Evolutionary conservation across 257 asterid species (phyloP).

Genomic region (Solanum ahanhuiri): DNA sequence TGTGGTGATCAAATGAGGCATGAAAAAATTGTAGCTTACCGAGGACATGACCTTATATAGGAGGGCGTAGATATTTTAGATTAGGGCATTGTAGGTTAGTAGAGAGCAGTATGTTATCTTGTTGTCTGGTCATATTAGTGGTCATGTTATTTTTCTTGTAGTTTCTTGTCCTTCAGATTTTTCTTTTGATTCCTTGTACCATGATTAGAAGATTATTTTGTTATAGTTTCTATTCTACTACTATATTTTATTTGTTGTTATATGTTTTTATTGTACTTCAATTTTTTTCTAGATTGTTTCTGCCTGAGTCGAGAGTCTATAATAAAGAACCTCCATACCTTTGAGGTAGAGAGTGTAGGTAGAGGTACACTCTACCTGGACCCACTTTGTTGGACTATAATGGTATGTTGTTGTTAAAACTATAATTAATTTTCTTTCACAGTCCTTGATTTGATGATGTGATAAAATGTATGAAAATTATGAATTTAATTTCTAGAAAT

Average conservation of each 20-base stretch:
- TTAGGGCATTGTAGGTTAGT: background rate
- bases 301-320: background rate
- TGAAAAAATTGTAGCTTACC: background rate
- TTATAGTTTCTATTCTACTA: background rate
- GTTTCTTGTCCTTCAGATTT: background rate
- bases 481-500: too few relatives aligned
- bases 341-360: background rate
- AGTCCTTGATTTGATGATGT: background rate
- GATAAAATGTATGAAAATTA: too few relatives aligned
- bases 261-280: background rate
- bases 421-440: too few relatives aligned
- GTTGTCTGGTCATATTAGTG: background rate
- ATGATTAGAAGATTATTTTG: background rate
- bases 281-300: background rate
- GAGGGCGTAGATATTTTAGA: background rate
- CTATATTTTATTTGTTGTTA: too few relatives aligned
- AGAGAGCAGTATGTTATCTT: background rate
- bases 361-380: background rate
- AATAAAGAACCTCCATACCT: background rate
- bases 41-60: background rate
- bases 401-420: background rate
- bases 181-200: background rate
- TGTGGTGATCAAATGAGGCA: background rate
- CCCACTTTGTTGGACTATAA: background rate
- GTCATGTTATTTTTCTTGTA: background rate